These are phyloP conservation scores for Botrytis fabae DNA, from an alignment of 2,329 filamentous ascomycete species.

Conservation along the genomic window DNA sequence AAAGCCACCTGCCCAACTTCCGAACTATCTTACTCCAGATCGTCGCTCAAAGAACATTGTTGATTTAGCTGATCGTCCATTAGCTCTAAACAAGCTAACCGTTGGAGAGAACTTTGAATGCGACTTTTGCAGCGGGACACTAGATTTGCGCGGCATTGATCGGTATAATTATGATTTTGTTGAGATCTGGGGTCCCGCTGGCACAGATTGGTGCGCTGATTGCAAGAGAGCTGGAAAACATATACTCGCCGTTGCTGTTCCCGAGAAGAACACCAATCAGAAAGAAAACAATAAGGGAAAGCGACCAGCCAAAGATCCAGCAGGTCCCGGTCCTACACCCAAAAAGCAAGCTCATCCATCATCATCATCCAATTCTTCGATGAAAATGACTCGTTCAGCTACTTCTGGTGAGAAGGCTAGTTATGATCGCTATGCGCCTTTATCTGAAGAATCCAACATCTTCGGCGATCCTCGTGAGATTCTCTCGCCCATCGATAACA, in stretches of 20 bases:
- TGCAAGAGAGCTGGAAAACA: neutral
- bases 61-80: neutral
- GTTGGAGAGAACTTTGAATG: neutral
- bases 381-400: neutral
- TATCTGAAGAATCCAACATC: neutral
- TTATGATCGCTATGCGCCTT: slow-evolving; percentile 1
- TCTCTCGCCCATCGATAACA: neutral
- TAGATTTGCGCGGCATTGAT: neutral
- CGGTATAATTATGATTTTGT: neutral
- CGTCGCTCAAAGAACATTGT: neutral
- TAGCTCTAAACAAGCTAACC: neutral
- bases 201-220: neutral
- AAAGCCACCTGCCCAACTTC: neutral
- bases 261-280: neutral
- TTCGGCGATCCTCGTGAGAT: neutral
- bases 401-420: neutral
- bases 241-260: neutral
- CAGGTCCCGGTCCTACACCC: neutral
- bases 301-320: neutral
- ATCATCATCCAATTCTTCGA: neutral
- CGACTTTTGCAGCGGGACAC: neutral
- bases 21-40: neutral
- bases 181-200: neutral
- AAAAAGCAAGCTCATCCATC: neutral
- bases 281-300: neutral